phyloP scores from a whole-genome alignment of 495 filamentous ascomycete species.

The Podospora anserina region DNA sequence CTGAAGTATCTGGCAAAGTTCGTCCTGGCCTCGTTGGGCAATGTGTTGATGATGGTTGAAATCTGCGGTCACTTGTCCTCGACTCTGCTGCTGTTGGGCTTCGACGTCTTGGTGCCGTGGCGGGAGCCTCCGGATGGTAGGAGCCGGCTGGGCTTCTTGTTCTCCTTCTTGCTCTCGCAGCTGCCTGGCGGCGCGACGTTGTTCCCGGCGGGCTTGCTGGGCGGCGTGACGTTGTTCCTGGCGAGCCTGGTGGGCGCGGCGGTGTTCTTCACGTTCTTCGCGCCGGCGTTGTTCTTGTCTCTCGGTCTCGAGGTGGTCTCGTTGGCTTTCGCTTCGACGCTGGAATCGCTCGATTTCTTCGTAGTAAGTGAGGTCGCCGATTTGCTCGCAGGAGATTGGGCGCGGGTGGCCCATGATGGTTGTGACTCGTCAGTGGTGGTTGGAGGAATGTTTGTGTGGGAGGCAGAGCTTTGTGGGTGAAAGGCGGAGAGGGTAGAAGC shows the following conservation, averaged over 20 bases:
- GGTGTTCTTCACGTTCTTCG: background rate
- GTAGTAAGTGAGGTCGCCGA: background rate
- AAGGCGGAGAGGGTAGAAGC: background rate
- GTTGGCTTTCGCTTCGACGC: background rate
- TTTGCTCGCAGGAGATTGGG: background rate
- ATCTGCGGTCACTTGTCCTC: too few relatives aligned
- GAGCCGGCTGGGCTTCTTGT: background rate
- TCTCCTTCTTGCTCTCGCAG: background rate
- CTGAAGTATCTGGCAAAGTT: background rate
- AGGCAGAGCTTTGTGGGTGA: background rate
- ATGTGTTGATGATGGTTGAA: too few relatives aligned
- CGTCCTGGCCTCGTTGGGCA: background rate
- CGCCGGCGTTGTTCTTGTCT: background rate
- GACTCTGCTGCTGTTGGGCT: too few relatives aligned
- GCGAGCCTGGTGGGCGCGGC: background rate
- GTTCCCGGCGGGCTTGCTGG: background rate
- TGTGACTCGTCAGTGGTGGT: background rate
- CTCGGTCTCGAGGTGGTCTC: background rate
- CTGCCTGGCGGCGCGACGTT: background rate
- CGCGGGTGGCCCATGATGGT: background rate
- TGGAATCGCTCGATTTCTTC: background rate
- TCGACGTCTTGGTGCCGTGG: too few relatives aligned
- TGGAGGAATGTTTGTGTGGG: background rate
- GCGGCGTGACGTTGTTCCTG: background rate
- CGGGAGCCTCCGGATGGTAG: too few relatives aligned